These are phyloP conservation scores for Garcia nutans DNA, from an alignment of 345 rosid species.

Conservation along the genomic window DNA sequence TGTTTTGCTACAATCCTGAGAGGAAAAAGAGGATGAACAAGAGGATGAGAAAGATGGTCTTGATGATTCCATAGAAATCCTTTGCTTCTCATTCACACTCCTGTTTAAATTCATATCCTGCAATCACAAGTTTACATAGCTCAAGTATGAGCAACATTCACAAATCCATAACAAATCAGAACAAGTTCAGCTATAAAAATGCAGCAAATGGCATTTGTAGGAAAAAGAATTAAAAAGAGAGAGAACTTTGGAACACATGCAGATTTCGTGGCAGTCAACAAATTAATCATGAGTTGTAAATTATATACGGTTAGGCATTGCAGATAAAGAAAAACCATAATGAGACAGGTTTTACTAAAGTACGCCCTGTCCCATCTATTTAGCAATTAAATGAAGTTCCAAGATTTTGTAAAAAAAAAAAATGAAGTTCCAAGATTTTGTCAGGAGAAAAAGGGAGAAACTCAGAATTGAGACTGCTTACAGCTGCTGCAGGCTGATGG, in stretches of 20 bases:
- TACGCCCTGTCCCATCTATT: neutral
- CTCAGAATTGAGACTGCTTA: constrained; percentile 28
- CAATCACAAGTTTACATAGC: constrained; percentile 26
- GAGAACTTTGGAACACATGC: neutral
- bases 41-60: constrained; percentile 83
- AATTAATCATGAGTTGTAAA: neutral
- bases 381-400: constrained; percentile 3
- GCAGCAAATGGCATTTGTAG: neutral
- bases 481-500: constrained; percentile 43
- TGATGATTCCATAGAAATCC: constrained; percentile 75
- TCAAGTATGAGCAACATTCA: constrained; percentile 9
- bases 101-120: constrained; percentile 53
- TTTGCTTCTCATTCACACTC: constrained; percentile 60
- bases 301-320: neutral
- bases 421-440: constrained; percentile 2
- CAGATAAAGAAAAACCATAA: neutral
- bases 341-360: neutral
- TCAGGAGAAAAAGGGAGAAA: neutral
- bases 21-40: constrained; percentile 77
- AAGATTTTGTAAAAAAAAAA: neutral
- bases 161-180: neutral
- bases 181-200: neutral
- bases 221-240: neutral
- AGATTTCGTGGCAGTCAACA: neutral
- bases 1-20: constrained; percentile 56